Base-by-base conservation (phyloP, 176 grass and related monocot species). In the Guadua angustifolia region DNA sequence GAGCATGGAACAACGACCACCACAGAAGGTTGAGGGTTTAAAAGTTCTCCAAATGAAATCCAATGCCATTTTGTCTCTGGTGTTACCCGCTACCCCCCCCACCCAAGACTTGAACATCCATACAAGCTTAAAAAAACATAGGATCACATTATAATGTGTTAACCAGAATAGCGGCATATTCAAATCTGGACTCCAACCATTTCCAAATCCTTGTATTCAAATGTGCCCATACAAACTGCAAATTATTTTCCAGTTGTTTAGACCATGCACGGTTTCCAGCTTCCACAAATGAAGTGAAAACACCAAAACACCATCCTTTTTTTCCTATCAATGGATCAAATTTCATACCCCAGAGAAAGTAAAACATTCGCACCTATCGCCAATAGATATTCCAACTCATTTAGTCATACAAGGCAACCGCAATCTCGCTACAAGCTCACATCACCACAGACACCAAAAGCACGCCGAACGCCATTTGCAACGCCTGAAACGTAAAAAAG, bases 171-270 rank as follows among this genome's bases (percentile, higher is more conserved):
- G 12, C 3, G 3, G 43, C 33, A 68, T 60, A 74, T 77, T 33
- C 53, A 71, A 88, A 71, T 8, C 7, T 44, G 33, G 52, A 86
- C 56, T 43, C 43, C 58, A 49, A 42, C 26, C 21, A 74, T 66
- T 69, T 69, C 42, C 36, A 80, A 62, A 75, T 84, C 50, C 12
- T 35, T 17, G 11, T 43, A 46, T 16, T 52, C 15, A 35, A 45
- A 80, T 5, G 18, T 81, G 44, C 16, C 39, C 0, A 74, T 12
- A 73, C 35, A 47, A 7, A 45, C 43, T 55, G 38, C 17, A 68
- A 12, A 50, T 2, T 16, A 52, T 32, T 9, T 25, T 50, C 4
- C 4, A 22, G 10, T 33, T 47, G 47, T 61, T 69, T 1, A 1
- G 5, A 35, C 12, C n/a, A 53, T 22, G 18, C 17, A 21, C 2